A percentile compares a stretch with the other conserved stretches of the same genome.
These are phyloP conservation scores for Agrocybe chaxingu DNA, from an alignment of 768 basidiomycete species.

Conservation along the genomic window DNA sequence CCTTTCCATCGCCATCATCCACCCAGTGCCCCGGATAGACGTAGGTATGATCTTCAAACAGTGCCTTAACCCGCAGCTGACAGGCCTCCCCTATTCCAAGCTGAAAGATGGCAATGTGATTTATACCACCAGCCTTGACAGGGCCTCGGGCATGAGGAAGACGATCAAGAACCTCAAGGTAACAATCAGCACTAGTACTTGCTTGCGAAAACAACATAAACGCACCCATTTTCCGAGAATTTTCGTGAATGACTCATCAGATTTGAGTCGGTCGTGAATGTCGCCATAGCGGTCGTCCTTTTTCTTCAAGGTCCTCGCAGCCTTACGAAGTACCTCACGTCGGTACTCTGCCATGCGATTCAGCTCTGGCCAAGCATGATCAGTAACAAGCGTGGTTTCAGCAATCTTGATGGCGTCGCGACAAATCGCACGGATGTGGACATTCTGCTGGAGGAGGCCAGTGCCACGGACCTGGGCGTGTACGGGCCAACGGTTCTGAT, in stretches of 20 bases:
- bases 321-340: neutral
- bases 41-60: slow-evolving; percentile 5
- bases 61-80: neutral
- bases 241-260: slow-evolving; percentile 3
- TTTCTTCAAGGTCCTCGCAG: neutral
- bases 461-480: neutral
- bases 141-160: slow-evolving; percentile 1
- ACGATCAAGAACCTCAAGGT: slow-evolving; percentile 8
- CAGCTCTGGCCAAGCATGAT: slow-evolving; percentile 8
- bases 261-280: neutral
- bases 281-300: neutral
- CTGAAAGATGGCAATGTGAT: slow-evolving; percentile 8
- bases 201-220: neutral
- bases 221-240: slow-evolving; percentile 6
- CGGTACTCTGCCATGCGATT: neutral
- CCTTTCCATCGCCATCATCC: slow-evolving; percentile 1
- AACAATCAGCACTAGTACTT: neutral
- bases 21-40: slow-evolving; percentile 12
- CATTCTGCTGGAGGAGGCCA: neutral
- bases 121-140: neutral
- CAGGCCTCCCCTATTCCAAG: slow-evolving; percentile 5
- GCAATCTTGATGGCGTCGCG: slow-evolving; percentile 2
- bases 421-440: neutral
- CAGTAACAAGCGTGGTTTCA: neutral
- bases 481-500: neutral